A percentile compares a stretch with the other conserved stretches of the same genome.
These are phyloP conservation scores for Auricularia cornea DNA, from an alignment of 768 basidiomycete species.

Conservation along the genomic window DNA sequence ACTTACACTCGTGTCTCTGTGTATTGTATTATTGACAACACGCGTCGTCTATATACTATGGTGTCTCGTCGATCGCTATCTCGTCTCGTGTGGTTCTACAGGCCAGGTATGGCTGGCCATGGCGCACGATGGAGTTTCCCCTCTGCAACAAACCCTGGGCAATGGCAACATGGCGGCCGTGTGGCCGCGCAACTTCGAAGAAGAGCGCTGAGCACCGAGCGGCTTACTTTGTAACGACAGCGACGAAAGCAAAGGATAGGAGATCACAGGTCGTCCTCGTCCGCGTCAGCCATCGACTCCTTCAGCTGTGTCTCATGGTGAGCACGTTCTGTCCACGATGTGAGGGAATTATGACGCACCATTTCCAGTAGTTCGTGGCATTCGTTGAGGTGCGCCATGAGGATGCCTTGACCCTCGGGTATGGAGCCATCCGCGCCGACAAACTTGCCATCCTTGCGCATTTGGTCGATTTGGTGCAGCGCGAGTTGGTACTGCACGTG, in stretches of 20 bases:
- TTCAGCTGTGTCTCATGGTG: neutral
- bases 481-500: conserved; percentile 77
- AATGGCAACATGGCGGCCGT: neutral
- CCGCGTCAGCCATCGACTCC: neutral
- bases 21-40: neutral
- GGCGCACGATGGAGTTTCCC: neutral
- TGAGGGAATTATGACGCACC: conserved; percentile 36
- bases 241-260: neutral
- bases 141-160: neutral
- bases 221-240: neutral
- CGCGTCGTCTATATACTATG: too few species aligned
- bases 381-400: conserved; percentile 93
- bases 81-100: too few species aligned
- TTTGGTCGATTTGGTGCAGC: conserved; percentile 87
- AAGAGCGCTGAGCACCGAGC: neutral
- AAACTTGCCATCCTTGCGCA: conserved; percentile 92
- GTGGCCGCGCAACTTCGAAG: neutral
- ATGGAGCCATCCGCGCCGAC: conserved; percentile 78
- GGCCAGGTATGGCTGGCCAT: too few species aligned
- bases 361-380: conserved; percentile 95
- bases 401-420: conserved; percentile 93
- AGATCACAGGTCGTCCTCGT: neutral
- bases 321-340: neutral
- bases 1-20: neutral
- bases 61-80: too few species aligned